Base-by-base conservation (phyloP, 2,329 filamentous ascomycete genomes). In the Penicillium sclerotiorum region DNA sequence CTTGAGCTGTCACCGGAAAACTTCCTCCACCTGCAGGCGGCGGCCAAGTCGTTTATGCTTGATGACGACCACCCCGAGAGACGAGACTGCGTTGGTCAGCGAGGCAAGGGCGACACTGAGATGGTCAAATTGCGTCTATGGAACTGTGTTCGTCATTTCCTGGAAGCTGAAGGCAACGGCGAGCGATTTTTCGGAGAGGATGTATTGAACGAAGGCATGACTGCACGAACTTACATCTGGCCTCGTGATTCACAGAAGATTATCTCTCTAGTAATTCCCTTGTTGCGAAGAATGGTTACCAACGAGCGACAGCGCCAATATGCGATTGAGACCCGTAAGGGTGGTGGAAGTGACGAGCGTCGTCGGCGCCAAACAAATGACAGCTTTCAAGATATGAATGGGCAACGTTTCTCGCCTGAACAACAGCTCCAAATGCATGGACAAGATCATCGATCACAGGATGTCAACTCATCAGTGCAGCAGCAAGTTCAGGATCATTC, bases 291-390 rank as follows among this genome's bases (percentile, higher is more conserved):
- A 20, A 82, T 83, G 79, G 80, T 83, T 11, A 83, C 80, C 13
- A 84, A 84, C 50, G 81, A 83, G 61, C 72, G 80, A 20, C 80
- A 84, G 59, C 71, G 80, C 30, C 73, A 79, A 59, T 83, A 83
- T 63, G 80, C 80, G 1, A 77, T 81, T 23, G 78, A 81, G 62
- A 80, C 77, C 1, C 72, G 80, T 33, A 82, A 79, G 54, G 74
- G 75, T 9, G 73, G 74, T 4, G 66, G 66, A 28, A 21, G 59
- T 1, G 69, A 71, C 5, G 75, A 74, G 47, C 67, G 66, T 41
- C 66, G 64, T 45, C 66, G 67, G 41, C 59, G 64, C 25, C 71
- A 67, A 52, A 72, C 67, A 5, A 66, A 69, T 11, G 69, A 72
- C 6, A 62, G 59, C 27, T 56, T 67, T 23, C 60, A 63, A 43